Conservation (phyloP, 2,329 filamentous ascomycete genomes). For the Rutstroemia sydowiana region DNA sequence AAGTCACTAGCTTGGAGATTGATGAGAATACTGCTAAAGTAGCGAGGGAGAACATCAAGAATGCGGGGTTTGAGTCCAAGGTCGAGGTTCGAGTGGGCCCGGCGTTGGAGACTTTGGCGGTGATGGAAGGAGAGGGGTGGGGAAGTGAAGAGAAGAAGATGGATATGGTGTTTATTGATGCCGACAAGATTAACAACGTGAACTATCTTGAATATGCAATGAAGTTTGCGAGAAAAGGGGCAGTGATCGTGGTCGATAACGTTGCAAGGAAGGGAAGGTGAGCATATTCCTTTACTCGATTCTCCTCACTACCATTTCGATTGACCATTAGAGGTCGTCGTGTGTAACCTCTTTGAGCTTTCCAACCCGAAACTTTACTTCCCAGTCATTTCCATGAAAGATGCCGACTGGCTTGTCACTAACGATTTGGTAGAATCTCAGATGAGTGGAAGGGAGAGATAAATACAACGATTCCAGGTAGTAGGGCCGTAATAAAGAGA, state of each 20-base stretch:
- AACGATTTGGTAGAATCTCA: too few relatives aligned
- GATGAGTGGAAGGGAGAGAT: background rate
- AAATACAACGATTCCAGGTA: conserved; percentile 21
- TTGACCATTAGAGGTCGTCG: too few relatives aligned
- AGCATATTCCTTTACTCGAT: conserved; percentile 31
- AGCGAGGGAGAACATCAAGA: conserved; percentile 33
- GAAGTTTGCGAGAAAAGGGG: conserved; percentile 40
- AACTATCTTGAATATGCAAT: conserved; percentile 34
- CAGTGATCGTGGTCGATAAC: conserved; percentile 47
- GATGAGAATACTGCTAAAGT: conserved; percentile 35
- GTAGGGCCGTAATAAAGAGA: conserved; percentile 1
- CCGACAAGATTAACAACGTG: conserved; percentile 42
- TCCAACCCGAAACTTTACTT: too few relatives aligned
- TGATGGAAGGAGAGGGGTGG: background rate
- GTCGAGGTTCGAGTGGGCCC: conserved; percentile 39
- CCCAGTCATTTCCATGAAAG: too few relatives aligned
- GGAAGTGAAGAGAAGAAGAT: conserved; percentile 33
- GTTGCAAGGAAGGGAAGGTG: conserved; percentile 41
- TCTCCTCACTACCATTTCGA: too few relatives aligned
- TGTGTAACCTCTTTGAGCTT: too few relatives aligned
- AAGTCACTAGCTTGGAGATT: conserved; percentile 36
- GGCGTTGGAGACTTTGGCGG: conserved; percentile 34
- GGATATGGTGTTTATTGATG: conserved; percentile 47
- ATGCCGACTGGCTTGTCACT: too few relatives aligned
- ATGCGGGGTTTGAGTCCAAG: conserved; percentile 35